Evolutionary conservation across 2,329 filamentous ascomycete genomes (phyloP).

Genomic region (Septoria petroselini): DNA sequence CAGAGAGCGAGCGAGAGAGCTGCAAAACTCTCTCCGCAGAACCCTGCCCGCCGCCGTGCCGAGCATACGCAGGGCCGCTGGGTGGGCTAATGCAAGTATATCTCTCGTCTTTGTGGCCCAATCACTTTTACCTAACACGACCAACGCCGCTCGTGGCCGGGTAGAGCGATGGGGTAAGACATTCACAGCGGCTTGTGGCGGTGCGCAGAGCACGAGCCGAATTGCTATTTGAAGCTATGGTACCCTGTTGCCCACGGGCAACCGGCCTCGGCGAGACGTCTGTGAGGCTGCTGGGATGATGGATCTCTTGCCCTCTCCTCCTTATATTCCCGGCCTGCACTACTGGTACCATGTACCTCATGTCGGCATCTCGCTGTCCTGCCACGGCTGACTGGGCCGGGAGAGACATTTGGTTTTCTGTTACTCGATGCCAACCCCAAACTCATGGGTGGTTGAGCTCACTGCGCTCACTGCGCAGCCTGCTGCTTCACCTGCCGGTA

Average conservation of each 20-base stretch:
- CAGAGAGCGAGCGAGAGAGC: too few species aligned
- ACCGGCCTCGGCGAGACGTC: slow-evolving; percentile 4
- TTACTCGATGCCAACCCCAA: slow-evolving; percentile 10
- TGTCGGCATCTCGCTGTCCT: slow-evolving; percentile 7
- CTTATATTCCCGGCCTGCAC: background rate
- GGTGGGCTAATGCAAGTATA: slow-evolving; percentile 11
- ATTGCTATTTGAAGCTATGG: slow-evolving; percentile 9
- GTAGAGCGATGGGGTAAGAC: slow-evolving; percentile 7
- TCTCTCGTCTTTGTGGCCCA: slow-evolving; percentile 9
- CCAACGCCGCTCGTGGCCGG: slow-evolving; percentile 1
- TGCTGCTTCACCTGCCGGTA: slow-evolving; percentile 8
- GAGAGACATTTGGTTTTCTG: slow-evolving; percentile 5
- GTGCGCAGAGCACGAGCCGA: slow-evolving; percentile 8
- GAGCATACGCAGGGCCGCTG: slow-evolving; percentile 2
- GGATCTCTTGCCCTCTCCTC: too few species aligned
- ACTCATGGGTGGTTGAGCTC: background rate
- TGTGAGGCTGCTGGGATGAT: background rate
- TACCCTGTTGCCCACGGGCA: slow-evolving; percentile 6
- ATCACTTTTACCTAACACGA: slow-evolving; percentile 11
- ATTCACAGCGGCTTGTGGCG: slow-evolving; percentile 4
- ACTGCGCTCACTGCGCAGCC: slow-evolving; percentile 1
- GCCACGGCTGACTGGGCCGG: background rate
- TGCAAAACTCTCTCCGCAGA: slow-evolving; percentile 11
- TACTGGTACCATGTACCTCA: slow-evolving; percentile 5
- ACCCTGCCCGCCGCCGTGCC: slow-evolving; percentile 6